Conservation (phyloP, 371 early-diverging fungal species). For the Mortierella sp. region DNA sequence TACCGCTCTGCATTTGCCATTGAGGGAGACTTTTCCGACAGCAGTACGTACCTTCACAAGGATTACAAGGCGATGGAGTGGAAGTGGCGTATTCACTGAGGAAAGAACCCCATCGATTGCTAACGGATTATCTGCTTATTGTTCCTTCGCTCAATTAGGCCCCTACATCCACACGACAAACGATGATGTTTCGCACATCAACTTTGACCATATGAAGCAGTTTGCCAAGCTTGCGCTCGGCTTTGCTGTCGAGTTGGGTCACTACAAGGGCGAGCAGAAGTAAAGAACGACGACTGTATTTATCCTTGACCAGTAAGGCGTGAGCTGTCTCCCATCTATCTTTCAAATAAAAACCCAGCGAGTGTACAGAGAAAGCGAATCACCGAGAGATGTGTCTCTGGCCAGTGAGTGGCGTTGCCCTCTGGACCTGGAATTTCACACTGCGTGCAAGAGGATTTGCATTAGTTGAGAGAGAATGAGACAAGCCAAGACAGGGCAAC, state of each 20-base stretch:
- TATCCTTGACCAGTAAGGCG: no score
- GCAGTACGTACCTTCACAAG: constrained; percentile 53
- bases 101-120: not conserved
- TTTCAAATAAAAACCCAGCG: not conserved
- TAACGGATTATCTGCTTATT: not conserved
- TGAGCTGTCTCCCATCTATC: no score
- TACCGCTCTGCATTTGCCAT: constrained; percentile 90
- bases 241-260: constrained; percentile 85
- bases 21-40: constrained; percentile 82
- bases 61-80: not conserved
- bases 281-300: not conserved
- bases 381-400: not conserved
- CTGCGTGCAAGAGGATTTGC: not conserved
- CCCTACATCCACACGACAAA: constrained; percentile 80
- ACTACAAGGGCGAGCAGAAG: constrained; percentile 59
- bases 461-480: no score
- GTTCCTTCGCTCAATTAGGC: constrained; percentile 17
- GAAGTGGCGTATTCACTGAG: not conserved
- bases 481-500: no score
- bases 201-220: constrained; percentile 89
- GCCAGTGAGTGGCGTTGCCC: not conserved
- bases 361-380: not conserved
- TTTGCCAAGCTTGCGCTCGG: constrained; percentile 87
- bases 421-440: not conserved
- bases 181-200: constrained; percentile 80